These are phyloP conservation scores for Phytophthora quininea DNA, from an alignment of 352 stramenopile species.

Conservation along the genomic window DNA sequence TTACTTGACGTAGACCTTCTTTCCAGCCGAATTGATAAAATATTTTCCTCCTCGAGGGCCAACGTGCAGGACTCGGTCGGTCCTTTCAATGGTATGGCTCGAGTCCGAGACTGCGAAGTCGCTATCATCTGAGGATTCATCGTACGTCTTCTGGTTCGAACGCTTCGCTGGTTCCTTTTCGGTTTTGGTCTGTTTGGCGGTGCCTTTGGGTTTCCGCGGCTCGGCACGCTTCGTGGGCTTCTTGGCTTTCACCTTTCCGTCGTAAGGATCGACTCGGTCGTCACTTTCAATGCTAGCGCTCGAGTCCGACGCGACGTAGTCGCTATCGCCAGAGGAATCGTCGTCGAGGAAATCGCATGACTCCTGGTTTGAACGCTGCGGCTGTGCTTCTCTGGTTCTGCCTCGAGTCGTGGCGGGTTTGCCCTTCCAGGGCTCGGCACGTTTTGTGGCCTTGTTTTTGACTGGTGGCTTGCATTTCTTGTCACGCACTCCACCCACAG, in stretches of 20 bases:
- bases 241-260: background rate
- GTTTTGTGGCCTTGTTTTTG: constrained; percentile 8
- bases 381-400: background rate
- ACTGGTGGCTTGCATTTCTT: constrained; percentile 3
- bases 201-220: constrained; percentile 8
- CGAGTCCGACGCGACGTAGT: too few species aligned
- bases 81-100: constrained; percentile 1
- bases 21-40: constrained; percentile 31
- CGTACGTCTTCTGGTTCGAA: constrained; percentile 16
- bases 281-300: too few species aligned
- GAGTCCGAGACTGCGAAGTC: constrained; percentile 21
- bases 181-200: background rate
- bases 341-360: background rate
- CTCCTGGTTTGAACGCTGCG: background rate
- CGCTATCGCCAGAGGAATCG: background rate
- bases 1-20: constrained; percentile 40
- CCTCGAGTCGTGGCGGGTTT: background rate
- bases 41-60: constrained; percentile 40
- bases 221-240: background rate
- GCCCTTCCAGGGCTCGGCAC: background rate
- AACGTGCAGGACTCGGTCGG: constrained; percentile 18
- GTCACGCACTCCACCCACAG: constrained; percentile 7
- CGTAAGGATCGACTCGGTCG: too few species aligned
- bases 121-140: constrained; percentile 19
- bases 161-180: constrained; percentile 1